Evolutionary conservation across 768 basidiomycete genomes (phyloP), one percentile per base, ranked within the genome.

Genomic region (Coprinopsis cinerea): DNA sequence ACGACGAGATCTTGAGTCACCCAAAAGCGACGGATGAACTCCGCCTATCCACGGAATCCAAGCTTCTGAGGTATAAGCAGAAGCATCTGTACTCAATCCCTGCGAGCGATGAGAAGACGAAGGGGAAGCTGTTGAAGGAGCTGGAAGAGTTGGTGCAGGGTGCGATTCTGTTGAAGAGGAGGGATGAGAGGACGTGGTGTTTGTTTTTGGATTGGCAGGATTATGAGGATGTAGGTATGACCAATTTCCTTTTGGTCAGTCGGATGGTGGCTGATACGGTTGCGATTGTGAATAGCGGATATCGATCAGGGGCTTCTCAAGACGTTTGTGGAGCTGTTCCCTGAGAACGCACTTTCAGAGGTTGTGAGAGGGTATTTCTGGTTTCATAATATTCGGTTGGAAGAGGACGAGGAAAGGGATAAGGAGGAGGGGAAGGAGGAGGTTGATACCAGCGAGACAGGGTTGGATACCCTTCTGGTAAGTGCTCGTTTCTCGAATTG

Each of bases 171-270:
- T 71, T 99, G 17, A 71, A 74, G 14, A 77, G 93, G 7, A 78
- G 82, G 0, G 86, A 96, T 57, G 85, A 90, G 59, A 62, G 84
- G 22, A 92, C 88, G 0, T 99, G 96, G 95, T 73, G 67, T 23
- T 63, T 87, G 2, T 81, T 75, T 53, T 71, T 97, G 37, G 91
- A 98, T 59, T 76, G 80, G 53, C 78, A 70, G 48, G 85, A 98
- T 61, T 75, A 69, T 32, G 81, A 79, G 23, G 72, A 73, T 4
- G 70, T 89, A 6, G 77, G 92, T 91, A 59, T 59, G 79, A 28
- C 4, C 13, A 20, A 11, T 5, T 32, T 11, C 18, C 18, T 64
- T 22, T 20, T 27, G 14, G 35, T 18, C 44, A 10, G 36, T 27
- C 27, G 11, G 46, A 17, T 28, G 20, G 34, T 30, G 17, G 14